Evolutionary conservation across 2,329 filamentous ascomycete species (phyloP).

Genomic region (Scolecobasidium constrictum): DNA sequence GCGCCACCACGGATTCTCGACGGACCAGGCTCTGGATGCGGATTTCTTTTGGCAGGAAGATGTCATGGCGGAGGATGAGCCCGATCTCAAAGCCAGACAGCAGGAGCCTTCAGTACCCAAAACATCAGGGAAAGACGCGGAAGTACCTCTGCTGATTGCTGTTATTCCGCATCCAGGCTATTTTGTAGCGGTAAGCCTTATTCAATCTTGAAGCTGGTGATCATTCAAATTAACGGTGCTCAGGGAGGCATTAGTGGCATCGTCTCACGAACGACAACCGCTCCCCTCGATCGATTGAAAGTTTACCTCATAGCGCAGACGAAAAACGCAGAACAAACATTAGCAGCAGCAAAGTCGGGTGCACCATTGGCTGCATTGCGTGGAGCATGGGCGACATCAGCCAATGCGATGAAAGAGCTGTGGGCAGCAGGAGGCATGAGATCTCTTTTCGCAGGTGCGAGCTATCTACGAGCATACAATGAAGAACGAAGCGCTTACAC

Average conservation of each 20-base stretch:
- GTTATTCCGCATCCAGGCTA: constrained; percentile 83
- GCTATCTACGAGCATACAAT: neutral
- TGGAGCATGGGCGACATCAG: constrained; percentile 57
- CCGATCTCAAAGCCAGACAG: neutral
- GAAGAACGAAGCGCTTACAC: constrained; percentile 16
- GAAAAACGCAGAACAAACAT: constrained; percentile 45
- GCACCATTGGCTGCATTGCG: constrained; percentile 53
- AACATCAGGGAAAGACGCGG: neutral
- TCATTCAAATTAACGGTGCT: neutral
- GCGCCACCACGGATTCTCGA: constrained; percentile 2
- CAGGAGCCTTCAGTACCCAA: neutral
- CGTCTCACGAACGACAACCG: constrained; percentile 88
- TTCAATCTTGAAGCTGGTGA: too few species aligned
- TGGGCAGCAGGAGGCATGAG: constrained; percentile 78
- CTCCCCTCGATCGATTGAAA: constrained; percentile 91
- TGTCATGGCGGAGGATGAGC: neutral
- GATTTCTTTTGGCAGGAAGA: constrained; percentile 10
- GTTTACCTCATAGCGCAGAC: constrained; percentile 96
- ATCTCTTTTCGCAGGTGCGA: constrained; percentile 83
- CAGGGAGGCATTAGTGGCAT: constrained; percentile 84
- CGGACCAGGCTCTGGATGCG: neutral
- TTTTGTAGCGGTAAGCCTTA: constrained; percentile 61
- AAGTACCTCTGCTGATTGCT: constrained; percentile 40
- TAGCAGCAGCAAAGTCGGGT: constrained; percentile 60
- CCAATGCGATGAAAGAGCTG: constrained; percentile 63